Evolutionary conservation across 2,329 filamentous ascomycete species (phyloP).

Genomic region (Didymella pinodella): DNA sequence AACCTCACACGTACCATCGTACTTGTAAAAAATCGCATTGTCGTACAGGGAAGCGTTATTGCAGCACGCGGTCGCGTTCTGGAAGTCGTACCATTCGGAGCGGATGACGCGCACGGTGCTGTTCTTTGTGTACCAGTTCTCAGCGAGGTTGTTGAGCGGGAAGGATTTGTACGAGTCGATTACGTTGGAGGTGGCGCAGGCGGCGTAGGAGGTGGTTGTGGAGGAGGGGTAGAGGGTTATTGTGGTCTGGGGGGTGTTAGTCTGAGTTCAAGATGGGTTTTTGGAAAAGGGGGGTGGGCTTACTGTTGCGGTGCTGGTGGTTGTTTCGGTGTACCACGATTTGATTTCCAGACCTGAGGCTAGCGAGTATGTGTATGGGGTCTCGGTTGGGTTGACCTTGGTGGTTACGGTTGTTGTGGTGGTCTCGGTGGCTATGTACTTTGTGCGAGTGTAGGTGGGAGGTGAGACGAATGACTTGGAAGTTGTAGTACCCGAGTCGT

Average conservation of each 20-base stretch:
- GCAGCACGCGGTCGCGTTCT: conserved; percentile 17
- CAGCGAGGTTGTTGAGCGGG: conserved; percentile 8
- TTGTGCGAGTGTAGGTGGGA: conserved; percentile 18
- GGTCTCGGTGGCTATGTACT: conserved; percentile 13
- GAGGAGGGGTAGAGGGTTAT: conserved; percentile 12
- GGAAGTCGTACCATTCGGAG: conserved; percentile 10
- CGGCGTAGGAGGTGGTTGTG: conserved; percentile 13
- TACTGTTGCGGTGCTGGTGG: conserved; percentile 10
- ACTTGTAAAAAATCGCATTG: conserved; percentile 18
- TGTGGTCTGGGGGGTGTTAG: conserved; percentile 8
- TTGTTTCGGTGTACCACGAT: conserved; percentile 14
- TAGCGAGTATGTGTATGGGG: conserved; percentile 12
- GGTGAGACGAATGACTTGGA: conserved; percentile 13
- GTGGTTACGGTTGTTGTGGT: conserved; percentile 12
- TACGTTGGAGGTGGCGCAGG: conserved; percentile 15
- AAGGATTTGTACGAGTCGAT: conserved; percentile 11
- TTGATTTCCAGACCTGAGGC: conserved; percentile 9
- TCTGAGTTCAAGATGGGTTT: background rate
- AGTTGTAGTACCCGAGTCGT: conserved; percentile 12
- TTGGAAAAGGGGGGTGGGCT: background rate
- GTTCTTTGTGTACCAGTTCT: conserved; percentile 19
- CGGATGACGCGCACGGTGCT: conserved; percentile 17
- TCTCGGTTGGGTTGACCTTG: conserved; percentile 15
- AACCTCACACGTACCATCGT: conserved; percentile 14
- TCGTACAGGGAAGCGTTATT: conserved; percentile 3